phyloP scores from a whole-genome alignment of 768 basidiomycete species.

The Russula earlei region DNA sequence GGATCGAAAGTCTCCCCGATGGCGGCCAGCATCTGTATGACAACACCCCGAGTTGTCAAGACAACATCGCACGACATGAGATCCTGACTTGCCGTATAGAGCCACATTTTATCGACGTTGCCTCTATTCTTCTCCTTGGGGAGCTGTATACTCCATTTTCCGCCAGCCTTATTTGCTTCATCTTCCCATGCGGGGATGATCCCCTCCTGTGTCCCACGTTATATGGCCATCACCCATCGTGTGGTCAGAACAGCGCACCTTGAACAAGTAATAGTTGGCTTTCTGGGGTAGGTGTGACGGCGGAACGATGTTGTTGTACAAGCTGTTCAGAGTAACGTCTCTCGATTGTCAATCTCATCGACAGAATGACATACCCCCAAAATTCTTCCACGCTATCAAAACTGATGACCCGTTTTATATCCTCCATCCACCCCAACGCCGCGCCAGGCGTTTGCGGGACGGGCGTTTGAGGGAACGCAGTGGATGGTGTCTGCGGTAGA shows the following conservation, averaged over 20 bases:
- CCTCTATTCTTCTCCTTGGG: conserved; percentile 88
- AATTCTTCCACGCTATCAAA: conserved; percentile 99
- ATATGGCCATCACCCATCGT: background rate
- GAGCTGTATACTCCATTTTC: conserved; percentile 98
- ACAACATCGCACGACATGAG: conserved; percentile 14
- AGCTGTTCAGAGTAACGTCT: conserved; percentile 33
- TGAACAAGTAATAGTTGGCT: conserved; percentile 99
- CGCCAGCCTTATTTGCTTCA: conserved; percentile 91
- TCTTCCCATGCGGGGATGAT: conserved; percentile 99
- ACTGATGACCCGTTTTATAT: conserved; percentile 91
- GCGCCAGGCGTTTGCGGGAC: conserved; percentile 64
- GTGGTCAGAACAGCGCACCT: conserved; percentile 40
- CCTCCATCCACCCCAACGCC: conserved; percentile 96
- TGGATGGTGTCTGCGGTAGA: conserved; percentile 72
- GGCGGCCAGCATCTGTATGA: conserved; percentile 93
- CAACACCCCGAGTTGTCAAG: background rate
- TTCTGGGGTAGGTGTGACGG: conserved; percentile 89
- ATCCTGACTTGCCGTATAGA: conserved; percentile 66
- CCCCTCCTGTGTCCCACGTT: conserved; percentile 50
- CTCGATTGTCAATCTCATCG: background rate
- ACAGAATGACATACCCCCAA: conserved; percentile 71
- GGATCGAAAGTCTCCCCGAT: conserved; percentile 99
- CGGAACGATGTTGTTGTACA: conserved; percentile 96
- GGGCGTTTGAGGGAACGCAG: conserved; percentile 72
- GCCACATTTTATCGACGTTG: conserved; percentile 92